Conservation (phyloP, 371 early-diverging fungal species). For the Spraguea lophii region DNA sequence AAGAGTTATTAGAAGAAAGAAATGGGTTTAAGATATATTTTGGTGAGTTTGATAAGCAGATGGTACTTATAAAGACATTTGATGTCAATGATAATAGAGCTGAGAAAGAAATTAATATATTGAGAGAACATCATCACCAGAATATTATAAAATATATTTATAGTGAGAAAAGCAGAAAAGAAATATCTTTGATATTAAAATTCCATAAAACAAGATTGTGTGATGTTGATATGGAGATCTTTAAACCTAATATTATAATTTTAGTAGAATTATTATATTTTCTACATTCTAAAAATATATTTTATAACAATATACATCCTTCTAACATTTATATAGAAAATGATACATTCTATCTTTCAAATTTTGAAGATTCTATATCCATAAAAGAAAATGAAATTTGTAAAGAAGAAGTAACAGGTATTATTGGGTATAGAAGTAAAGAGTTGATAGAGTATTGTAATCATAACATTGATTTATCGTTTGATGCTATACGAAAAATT, state of each 20-base stretch:
- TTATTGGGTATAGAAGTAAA: neutral
- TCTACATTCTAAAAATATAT: slow-evolving; percentile 1
- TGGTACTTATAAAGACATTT: neutral
- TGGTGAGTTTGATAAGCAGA: neutral
- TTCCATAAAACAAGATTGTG: neutral
- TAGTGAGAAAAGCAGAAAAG: neutral
- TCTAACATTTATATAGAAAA: neutral
- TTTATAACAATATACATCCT: neutral
- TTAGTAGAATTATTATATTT: neutral
- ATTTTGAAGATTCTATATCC: slow-evolving; percentile 2
- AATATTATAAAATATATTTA: slow-evolving; percentile 2
- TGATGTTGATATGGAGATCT: neutral
- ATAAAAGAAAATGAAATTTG: neutral
- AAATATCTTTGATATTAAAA: neutral
- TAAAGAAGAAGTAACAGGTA: neutral
- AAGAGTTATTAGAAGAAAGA: neutral
- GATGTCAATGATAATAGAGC: neutral
- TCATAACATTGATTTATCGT: neutral
- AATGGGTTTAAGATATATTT: neutral
- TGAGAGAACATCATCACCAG: neutral
- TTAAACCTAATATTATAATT: neutral
- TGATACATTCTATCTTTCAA: neutral
- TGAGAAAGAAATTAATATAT: neutral
- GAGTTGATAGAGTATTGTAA: neutral
- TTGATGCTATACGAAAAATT: neutral